phyloP scores from a whole-genome alignment of 331 rosid species.

The Quercus phellos region DNA sequence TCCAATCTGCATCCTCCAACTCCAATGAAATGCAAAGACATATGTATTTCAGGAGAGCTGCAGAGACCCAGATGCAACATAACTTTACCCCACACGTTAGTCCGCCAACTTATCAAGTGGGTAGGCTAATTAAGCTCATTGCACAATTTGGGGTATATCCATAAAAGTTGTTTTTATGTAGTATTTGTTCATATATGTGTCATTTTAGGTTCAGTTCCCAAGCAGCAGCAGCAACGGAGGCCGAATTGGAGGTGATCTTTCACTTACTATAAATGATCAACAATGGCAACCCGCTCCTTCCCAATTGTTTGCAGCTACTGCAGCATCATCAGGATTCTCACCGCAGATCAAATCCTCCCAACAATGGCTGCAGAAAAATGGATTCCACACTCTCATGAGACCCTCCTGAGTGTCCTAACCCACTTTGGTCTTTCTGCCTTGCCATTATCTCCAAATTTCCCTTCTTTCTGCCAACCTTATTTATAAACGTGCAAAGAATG shows the following conservation, averaged over 20 bases:
- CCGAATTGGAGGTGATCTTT: slow-evolving; percentile 55
- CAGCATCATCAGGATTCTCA: slow-evolving; percentile 99
- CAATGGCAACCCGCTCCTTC: slow-evolving; percentile 58
- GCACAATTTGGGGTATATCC: neutral
- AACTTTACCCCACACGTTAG: slow-evolving; percentile 36
- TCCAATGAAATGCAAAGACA: slow-evolving; percentile 43
- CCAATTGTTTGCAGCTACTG: slow-evolving; percentile 66
- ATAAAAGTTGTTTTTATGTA: neutral
- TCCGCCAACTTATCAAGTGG: slow-evolving; percentile 49
- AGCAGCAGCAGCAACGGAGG: slow-evolving; percentile 87
- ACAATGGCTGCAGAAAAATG: slow-evolving; percentile 63
- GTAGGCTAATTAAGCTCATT: slow-evolving; percentile 6
- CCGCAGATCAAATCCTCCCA: slow-evolving; percentile 56
- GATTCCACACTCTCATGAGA: slow-evolving; percentile 57
- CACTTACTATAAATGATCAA: slow-evolving; percentile 51
- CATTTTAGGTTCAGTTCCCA: slow-evolving; percentile 36
- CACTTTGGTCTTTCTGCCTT: neutral
- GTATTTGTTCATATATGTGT: too few species aligned
- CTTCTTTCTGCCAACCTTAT: neutral
- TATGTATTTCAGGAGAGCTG: slow-evolving; percentile 45
- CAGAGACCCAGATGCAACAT: slow-evolving; percentile 42
- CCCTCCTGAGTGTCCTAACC: slow-evolving; percentile 33
- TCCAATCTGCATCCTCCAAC: slow-evolving; percentile 39
- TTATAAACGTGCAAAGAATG: slow-evolving; percentile 34
- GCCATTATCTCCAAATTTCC: slow-evolving; percentile 7